phyloP scores from a whole-genome alignment of 805 yeast species.

The Saccharomycopsis sp. region DNA sequence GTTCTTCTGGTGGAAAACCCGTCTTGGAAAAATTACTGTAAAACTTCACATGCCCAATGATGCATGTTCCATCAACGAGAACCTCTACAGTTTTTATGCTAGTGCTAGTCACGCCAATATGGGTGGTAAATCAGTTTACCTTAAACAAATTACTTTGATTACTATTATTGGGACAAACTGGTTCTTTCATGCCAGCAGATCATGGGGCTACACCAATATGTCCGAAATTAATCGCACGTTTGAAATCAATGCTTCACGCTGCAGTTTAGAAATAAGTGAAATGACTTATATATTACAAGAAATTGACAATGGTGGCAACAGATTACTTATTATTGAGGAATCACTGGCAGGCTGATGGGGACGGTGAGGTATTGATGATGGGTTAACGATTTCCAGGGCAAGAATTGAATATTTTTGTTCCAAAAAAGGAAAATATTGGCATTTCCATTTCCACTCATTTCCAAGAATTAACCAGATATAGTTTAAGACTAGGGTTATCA shows the following conservation, averaged over 20 bases:
- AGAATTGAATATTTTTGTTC: constrained; percentile 32
- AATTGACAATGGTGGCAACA: constrained; percentile 23
- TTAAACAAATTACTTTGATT: constrained; percentile 44
- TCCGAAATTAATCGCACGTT: constrained; percentile 32
- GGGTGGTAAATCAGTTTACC: constrained; percentile 58
- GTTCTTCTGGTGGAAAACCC: constrained; percentile 37
- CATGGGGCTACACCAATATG: constrained; percentile 37
- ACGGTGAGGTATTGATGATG: constrained; percentile 45
- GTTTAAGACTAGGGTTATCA: no score
- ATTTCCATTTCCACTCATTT: constrained; percentile 42
- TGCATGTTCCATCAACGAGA: constrained; percentile 28
- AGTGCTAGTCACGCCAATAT: constrained; percentile 56
- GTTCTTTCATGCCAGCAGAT: constrained; percentile 44
- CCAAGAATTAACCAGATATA: constrained; percentile 35
- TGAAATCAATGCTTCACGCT: constrained; percentile 35
- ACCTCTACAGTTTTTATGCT: constrained; percentile 40
- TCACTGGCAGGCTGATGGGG: no score
- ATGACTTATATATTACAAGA: constrained; percentile 38
- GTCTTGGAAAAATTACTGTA: constrained; percentile 28
- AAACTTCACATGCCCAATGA: constrained; percentile 34
- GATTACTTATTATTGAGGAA: constrained; percentile 46
- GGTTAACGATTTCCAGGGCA: constrained; percentile 44
- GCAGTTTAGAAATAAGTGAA: constrained; percentile 42
- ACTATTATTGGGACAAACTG: constrained; percentile 52
- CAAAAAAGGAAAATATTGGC: constrained; percentile 24